Conservation (phyloP, 306 rosid species). For the Fragaria nilgerrensis region DNA sequence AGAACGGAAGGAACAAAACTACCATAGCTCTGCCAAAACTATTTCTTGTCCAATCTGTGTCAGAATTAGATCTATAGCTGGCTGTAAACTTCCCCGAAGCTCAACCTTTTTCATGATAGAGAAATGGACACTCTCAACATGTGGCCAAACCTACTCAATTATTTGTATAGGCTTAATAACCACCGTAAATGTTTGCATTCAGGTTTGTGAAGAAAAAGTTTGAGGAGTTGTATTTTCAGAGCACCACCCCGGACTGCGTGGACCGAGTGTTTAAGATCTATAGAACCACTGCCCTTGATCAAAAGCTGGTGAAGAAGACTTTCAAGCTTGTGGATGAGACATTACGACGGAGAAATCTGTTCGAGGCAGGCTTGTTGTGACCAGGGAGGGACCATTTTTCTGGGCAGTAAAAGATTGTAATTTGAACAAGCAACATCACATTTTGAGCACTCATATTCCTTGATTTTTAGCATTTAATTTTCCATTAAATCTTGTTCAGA, state of each 20-base stretch:
- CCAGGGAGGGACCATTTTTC: slow-evolving; percentile 22
- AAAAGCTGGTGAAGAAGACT: slow-evolving; percentile 95
- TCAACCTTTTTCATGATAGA: background rate
- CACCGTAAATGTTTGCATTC: slow-evolving; percentile 13
- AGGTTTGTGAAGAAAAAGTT: slow-evolving; percentile 98
- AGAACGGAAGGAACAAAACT: slow-evolving; percentile 6
- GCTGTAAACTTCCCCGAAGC: slow-evolving; percentile 5
- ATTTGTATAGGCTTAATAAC: background rate
- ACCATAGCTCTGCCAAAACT: background rate
- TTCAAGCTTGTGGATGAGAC: slow-evolving; percentile 98
- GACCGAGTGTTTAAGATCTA: slow-evolving; percentile 92
- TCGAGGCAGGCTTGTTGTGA: slow-evolving; percentile 95
- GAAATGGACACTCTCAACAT: background rate
- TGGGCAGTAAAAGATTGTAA: background rate
- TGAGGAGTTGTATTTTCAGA: slow-evolving; percentile 89
- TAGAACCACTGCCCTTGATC: slow-evolving; percentile 96
- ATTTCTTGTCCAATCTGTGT: background rate
- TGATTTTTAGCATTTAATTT: slow-evolving; percentile 50
- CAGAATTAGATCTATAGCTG: slow-evolving; percentile 17
- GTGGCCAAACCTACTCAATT: background rate
- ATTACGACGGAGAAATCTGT: slow-evolving; percentile 86
- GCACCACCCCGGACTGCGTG: slow-evolving; percentile 81
- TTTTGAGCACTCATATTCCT: slow-evolving; percentile 61
- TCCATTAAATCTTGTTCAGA: slow-evolving; percentile 47
- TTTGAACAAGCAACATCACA: slow-evolving; percentile 33